These are phyloP conservation scores for Stenogyne calaminthoides DNA, from an alignment of 305 asterid genomes.

Conservation along the genomic window DNA sequence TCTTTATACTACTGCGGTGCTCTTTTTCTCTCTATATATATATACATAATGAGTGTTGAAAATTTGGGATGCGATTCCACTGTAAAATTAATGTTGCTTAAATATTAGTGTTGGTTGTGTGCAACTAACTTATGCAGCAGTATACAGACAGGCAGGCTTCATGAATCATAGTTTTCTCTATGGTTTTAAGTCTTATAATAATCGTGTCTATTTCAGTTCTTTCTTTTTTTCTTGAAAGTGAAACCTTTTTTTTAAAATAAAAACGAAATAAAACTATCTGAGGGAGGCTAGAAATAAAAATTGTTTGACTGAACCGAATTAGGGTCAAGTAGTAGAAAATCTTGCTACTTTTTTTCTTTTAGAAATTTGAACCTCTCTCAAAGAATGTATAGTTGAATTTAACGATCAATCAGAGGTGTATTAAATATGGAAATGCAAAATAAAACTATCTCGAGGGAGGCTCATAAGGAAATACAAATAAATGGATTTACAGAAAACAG, in stretches of 20 bases:
- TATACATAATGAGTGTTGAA: background rate
- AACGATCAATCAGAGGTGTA: background rate
- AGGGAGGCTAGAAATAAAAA: no score
- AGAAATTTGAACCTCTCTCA: no score
- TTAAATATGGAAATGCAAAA: background rate
- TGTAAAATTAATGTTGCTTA: slow-evolving; percentile 17
- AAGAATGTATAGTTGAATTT: background rate
- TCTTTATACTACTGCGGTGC: no score
- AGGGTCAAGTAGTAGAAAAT: no score
- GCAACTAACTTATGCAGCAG: slow-evolving; percentile 8
- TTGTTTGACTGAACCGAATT: background rate
- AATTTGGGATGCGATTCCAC: slow-evolving; percentile 25
- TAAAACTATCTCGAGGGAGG: background rate
- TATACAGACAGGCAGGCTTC: slow-evolving; percentile 17
- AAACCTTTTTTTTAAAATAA: no score
- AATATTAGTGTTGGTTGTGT: background rate
- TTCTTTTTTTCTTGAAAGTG: background rate
- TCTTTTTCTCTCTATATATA: no score
- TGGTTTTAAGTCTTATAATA: slow-evolving; percentile 5
- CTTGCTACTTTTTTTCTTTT: background rate
- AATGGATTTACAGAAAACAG: slow-evolving; percentile 21
- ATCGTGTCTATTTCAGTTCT: background rate
- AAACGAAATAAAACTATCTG: background rate
- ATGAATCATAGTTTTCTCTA: slow-evolving; percentile 10
- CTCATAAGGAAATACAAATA: background rate